Conservation (phyloP, 441 rosid species). For the Melastoma candidum region DNA sequence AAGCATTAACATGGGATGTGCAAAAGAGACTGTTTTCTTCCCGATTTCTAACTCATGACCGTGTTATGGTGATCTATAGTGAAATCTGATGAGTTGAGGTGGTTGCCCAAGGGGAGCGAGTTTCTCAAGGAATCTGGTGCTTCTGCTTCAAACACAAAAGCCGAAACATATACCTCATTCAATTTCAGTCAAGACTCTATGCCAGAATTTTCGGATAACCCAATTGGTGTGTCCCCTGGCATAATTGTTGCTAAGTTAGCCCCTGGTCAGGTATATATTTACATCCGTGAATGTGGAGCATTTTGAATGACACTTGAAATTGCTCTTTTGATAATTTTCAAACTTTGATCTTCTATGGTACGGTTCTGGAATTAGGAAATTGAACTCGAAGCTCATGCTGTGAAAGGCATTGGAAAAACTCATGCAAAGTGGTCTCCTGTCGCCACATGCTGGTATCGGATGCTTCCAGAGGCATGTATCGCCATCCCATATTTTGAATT, state of each 20-base stretch:
- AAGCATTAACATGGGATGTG: neutral
- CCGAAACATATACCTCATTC: conserved; percentile 76
- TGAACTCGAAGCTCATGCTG: conserved; percentile 93
- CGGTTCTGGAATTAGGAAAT: conserved; percentile 48
- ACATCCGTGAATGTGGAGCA: neutral
- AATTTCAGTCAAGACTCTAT: conserved; percentile 52
- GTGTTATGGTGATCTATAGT: conserved; percentile 32
- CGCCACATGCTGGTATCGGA: conserved; percentile 88
- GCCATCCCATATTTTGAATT: too few species aligned
- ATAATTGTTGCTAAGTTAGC: conserved; percentile 77
- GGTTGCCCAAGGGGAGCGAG: conserved; percentile 90
- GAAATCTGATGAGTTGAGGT: conserved; percentile 53
- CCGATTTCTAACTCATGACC: conserved; percentile 5
- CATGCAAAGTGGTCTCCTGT: conserved; percentile 99
- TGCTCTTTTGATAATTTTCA: neutral
- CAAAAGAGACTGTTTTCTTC: conserved; percentile 2
- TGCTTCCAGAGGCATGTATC: conserved; percentile 75
- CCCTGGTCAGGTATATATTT: conserved; percentile 61
- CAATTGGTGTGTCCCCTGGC: conserved; percentile 38
- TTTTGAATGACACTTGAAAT: neutral
- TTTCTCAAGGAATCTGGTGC: conserved; percentile 47
- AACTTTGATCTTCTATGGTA: neutral
- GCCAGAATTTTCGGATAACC: conserved; percentile 46
- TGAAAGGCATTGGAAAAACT: conserved; percentile 81
- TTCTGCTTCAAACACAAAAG: conserved; percentile 28